These are phyloP conservation scores for Wakefieldia striispora DNA, from an alignment of 768 basidiomycete genomes.

Conservation along the genomic window DNA sequence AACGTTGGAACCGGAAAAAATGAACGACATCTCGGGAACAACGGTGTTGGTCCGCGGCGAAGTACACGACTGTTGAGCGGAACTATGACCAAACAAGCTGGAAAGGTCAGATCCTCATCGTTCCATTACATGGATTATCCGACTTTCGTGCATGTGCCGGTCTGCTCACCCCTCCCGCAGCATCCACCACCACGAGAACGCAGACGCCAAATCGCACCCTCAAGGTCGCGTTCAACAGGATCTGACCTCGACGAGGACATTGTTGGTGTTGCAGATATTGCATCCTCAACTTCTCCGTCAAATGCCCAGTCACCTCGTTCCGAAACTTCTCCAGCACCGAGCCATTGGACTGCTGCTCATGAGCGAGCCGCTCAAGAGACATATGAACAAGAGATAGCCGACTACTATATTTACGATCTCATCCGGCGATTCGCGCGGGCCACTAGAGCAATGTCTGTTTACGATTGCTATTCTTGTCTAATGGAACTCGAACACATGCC, in stretches of 20 bases:
- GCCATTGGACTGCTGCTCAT: conserved; percentile 60
- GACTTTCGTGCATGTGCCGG: conserved; percentile 5
- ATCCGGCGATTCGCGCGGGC: conserved; percentile 82
- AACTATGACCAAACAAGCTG: conserved; percentile 46
- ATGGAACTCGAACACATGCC: conserved; percentile 78
- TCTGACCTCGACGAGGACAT: conserved; percentile 73
- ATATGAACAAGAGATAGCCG: conserved; percentile 71
- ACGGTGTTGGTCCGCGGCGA: conserved; percentile 56
- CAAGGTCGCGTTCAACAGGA: conserved; percentile 61
- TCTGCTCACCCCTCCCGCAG: conserved; percentile 22
- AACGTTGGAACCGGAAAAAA: conserved; percentile 49
- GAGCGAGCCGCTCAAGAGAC: conserved; percentile 72
- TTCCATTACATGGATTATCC: not conserved
- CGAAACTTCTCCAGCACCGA: conserved; percentile 62
- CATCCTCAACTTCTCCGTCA: conserved; percentile 62
- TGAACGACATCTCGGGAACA: conserved; percentile 42
- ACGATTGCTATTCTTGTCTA: conserved; percentile 73
- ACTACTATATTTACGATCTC: conserved; percentile 79
- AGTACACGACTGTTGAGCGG: conserved; percentile 72
- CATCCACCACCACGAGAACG: conserved; percentile 49
- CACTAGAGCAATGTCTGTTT: conserved; percentile 68
- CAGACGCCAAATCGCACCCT: conserved; percentile 52
- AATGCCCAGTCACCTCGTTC: conserved; percentile 58
- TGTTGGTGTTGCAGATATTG: conserved; percentile 44
- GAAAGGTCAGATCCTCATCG: conserved; percentile 48